Evolutionary conservation across 2,329 filamentous ascomycete genomes (phyloP).

Genomic region (Ophiostoma montium): DNA sequence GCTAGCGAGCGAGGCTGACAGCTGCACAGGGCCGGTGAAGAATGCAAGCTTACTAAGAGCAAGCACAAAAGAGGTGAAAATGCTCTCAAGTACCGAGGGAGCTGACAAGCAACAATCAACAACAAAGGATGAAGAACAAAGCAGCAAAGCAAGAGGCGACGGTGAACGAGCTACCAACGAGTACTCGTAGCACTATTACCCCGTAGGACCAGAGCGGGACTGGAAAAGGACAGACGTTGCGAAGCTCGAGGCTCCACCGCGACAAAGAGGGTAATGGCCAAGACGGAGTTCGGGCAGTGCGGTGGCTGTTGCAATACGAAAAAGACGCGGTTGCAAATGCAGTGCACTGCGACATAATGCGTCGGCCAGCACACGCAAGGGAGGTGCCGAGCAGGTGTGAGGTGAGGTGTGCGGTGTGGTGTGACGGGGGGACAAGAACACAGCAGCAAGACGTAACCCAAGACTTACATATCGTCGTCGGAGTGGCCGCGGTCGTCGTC

Average conservation of each 20-base stretch:
- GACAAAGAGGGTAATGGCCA: neutral
- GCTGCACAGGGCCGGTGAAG: neutral
- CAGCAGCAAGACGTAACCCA: neutral
- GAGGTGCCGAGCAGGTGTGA: neutral
- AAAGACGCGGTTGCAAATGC: neutral
- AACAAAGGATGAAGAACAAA: too few relatives aligned
- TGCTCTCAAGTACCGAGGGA: too few relatives aligned
- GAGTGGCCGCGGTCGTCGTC: conserved; percentile 1
- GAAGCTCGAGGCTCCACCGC: neutral
- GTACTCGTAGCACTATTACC: too few relatives aligned
- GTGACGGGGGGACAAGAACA: neutral
- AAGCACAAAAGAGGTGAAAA: neutral
- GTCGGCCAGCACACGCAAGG: neutral
- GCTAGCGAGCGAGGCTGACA: neutral
- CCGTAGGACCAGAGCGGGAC: neutral
- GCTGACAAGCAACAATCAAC: too few relatives aligned
- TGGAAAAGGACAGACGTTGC: neutral
- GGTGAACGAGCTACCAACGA: too few relatives aligned
- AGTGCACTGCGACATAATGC: neutral
- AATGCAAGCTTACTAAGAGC: neutral
- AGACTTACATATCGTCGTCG: conserved; percentile 6
- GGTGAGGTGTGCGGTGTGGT: neutral
- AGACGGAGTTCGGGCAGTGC: neutral
- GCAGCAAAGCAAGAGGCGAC: too few relatives aligned
- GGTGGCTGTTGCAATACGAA: neutral